Percentiles rank a stretch among this genome's conserved stretches.
Evolutionary conservation across 2,329 filamentous ascomycete species (phyloP).

Genomic region (Sporothrix mexicana): DNA sequence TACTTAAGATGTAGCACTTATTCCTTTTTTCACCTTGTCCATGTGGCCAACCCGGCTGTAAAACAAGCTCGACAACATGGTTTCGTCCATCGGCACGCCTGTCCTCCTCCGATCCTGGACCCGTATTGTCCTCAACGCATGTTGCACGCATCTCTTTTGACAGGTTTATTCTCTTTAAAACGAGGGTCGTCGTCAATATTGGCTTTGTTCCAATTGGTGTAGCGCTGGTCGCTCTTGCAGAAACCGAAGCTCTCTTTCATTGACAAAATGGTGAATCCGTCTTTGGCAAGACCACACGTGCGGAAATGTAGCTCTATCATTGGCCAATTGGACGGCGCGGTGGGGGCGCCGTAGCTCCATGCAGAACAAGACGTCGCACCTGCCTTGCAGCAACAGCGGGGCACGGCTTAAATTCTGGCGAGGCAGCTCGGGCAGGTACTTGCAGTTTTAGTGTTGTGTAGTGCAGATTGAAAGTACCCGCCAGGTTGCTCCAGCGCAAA

Average conservation of each 20-base stretch:
- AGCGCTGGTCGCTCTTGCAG: constrained; percentile 17
- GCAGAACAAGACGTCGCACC: background rate
- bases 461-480: background rate
- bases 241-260: background rate
- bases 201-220: background rate
- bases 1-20: no score
- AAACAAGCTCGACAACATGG: background rate
- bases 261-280: background rate
- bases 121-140: background rate
- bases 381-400: constrained; percentile 1
- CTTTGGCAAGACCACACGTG: constrained; percentile 27
- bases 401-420: background rate
- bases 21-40: no score
- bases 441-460: background rate
- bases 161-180: background rate
- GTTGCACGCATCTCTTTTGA: constrained; percentile 7
- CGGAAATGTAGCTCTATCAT: constrained; percentile 17
- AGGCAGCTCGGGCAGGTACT: background rate
- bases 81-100: background rate
- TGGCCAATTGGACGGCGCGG: constrained; percentile 26
- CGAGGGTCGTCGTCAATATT: background rate
- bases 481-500: background rate
- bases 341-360: background rate
- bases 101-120: background rate
- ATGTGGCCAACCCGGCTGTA: background rate